phyloP scores from a whole-genome alignment of 2,329 filamentous ascomycete genomes.

The Onygenales sp. region DNA sequence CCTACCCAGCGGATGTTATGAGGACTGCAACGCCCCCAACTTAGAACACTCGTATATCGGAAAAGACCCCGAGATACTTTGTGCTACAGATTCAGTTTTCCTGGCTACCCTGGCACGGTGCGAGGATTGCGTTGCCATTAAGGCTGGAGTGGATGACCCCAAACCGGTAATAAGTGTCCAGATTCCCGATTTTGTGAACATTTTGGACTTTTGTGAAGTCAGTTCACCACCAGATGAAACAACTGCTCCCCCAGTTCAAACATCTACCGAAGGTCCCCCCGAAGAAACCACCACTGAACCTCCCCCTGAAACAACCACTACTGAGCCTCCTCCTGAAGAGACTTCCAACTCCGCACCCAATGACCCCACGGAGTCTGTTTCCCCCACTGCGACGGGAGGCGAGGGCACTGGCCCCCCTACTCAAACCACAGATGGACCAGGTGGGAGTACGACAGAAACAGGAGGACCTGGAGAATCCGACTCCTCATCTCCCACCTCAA shows the following conservation, averaged over 20 bases:
- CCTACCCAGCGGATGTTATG: slow-evolving; percentile 43
- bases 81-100: slow-evolving; percentile 37
- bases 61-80: slow-evolving; percentile 32
- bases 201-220: slow-evolving; percentile 16
- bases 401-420: neutral
- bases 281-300: neutral
- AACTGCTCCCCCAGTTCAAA: too few species aligned
- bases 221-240: too few species aligned
- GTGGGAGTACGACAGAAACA: neutral
- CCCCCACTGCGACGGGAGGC: neutral
- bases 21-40: slow-evolving; percentile 43
- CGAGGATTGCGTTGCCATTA: neutral
- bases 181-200: neutral
- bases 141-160: neutral
- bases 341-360: neutral
- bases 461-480: neutral
- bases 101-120: slow-evolving; percentile 13
- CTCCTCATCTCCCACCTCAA: neutral
- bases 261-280: neutral
- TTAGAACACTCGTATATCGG: slow-evolving; percentile 32
- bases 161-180: too few species aligned
- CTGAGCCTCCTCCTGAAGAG: neutral
- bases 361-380: neutral
- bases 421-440: neutral
- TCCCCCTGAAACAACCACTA: neutral